A percentile compares a stretch with the other conserved stretches of the same genome.
These are phyloP conservation scores for Coemansia sp. DNA, from an alignment of 192 early-diverging fungal species.

Conservation along the genomic window DNA sequence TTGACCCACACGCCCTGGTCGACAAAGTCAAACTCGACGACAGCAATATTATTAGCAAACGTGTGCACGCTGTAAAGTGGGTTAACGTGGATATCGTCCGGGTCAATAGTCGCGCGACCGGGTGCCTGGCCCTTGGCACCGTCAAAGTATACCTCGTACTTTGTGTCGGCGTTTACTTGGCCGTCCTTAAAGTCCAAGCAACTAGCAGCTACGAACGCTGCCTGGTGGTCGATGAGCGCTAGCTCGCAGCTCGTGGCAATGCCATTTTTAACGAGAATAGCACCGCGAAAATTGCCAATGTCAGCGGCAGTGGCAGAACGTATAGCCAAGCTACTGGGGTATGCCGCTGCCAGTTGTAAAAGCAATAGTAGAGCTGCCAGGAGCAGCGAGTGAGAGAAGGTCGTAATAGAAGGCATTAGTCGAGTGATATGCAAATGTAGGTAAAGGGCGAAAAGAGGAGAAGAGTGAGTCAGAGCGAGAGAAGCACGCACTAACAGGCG, in stretches of 20 bases:
- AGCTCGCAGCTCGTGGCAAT: conserved; percentile 29
- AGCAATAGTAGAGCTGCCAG: neutral
- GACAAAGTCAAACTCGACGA: conserved; percentile 21
- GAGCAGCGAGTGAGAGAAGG: neutral
- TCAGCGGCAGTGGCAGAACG: conserved; percentile 13
- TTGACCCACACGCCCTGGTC: conserved; percentile 24
- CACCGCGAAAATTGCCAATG: conserved; percentile 29
- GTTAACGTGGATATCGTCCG: conserved; percentile 16
- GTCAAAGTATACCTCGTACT: conserved; percentile 30
- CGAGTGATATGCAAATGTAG: neutral
- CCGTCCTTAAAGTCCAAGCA: conserved; percentile 17
- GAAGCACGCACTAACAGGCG: neutral
- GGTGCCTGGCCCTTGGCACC: conserved; percentile 11
- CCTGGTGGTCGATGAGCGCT: conserved; percentile 33
- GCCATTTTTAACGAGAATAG: conserved; percentile 36
- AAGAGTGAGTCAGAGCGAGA: neutral
- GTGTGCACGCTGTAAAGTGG: conserved; percentile 1
- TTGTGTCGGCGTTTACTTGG: neutral
- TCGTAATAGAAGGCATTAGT: neutral
- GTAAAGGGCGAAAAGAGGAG: neutral
- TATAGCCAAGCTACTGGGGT: neutral
- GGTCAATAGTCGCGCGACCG: conserved; percentile 3
- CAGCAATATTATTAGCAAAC: conserved; percentile 29
- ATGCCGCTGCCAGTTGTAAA: neutral
- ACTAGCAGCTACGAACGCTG: conserved; percentile 30